Evolutionary conservation across 2,329 filamentous ascomycete species (phyloP).

Genomic region (Ophiostoma sp.): DNA sequence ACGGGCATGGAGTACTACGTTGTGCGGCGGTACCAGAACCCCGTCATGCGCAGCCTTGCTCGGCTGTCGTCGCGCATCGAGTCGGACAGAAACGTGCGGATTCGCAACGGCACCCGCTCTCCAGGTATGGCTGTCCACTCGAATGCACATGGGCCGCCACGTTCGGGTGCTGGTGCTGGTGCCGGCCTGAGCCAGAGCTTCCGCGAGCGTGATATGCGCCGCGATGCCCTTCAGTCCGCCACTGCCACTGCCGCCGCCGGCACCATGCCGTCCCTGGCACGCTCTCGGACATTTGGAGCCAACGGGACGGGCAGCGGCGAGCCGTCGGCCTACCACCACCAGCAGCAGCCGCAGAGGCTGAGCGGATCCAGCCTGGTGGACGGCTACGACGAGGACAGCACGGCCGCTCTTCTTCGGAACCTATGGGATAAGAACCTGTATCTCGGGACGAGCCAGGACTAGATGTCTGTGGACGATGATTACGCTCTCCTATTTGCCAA

Average conservation of each 20-base stretch:
- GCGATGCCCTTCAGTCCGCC: conserved; percentile 22
- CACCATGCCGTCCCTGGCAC: background rate
- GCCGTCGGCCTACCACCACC: conserved; percentile 28
- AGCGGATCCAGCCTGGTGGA: conserved; percentile 49
- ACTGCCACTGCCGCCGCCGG: conserved; percentile 16
- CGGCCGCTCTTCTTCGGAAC: conserved; percentile 49
- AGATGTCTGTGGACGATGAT: conserved; percentile 29
- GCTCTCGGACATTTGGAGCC: conserved; percentile 15
- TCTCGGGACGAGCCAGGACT: conserved; percentile 51
- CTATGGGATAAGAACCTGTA: conserved; percentile 59
- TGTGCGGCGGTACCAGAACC: conserved; percentile 66
- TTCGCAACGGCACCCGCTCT: conserved; percentile 30
- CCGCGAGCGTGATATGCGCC: conserved; percentile 31
- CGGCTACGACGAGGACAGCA: conserved; percentile 47
- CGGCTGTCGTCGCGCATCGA: conserved; percentile 51
- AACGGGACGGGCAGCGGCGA: conserved; percentile 30
- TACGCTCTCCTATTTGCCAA: conserved; percentile 14
- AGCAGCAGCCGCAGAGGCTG: conserved; percentile 34
- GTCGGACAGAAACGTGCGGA: conserved; percentile 39
- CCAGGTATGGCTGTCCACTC: conserved; percentile 24
- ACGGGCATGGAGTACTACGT: conserved; percentile 71
- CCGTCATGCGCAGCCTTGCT: conserved; percentile 57
- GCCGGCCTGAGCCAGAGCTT: conserved; percentile 39
- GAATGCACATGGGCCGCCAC: conserved; percentile 11
- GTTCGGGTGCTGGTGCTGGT: conserved; percentile 23